These are phyloP conservation scores for Amborella trichopoda DNA, from an alignment of 164 flowering plant species.

Conservation along the genomic window DNA sequence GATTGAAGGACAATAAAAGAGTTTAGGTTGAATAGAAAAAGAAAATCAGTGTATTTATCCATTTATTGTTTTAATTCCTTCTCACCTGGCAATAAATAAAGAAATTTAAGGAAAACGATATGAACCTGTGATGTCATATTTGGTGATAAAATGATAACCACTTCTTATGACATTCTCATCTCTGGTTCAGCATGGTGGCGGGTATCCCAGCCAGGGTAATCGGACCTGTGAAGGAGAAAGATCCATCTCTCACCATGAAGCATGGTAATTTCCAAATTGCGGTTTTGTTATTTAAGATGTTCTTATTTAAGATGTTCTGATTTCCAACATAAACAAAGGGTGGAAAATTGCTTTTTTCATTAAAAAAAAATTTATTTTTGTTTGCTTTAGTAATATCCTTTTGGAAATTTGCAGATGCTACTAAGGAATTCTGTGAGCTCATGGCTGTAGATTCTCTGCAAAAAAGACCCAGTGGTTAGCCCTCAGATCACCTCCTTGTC, in stretches of 20 bases:
- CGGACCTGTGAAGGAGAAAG: conserved; percentile 53
- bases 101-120: too few species aligned
- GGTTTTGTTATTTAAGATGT: background rate
- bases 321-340: background rate
- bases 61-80: too few species aligned
- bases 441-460: too few species aligned
- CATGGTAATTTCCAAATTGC: conserved; percentile 40
- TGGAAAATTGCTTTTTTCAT: too few species aligned
- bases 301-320: background rate
- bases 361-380: background rate
- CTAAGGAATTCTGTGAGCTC: conserved; percentile 56
- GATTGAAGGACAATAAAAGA: too few species aligned
- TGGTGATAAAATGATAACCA: too few species aligned
- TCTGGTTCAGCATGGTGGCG: conserved; percentile 53
- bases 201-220: conserved; percentile 73
- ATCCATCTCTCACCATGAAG: conserved; percentile 76
- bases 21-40: too few species aligned
- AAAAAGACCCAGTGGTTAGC: too few species aligned
- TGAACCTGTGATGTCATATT: too few species aligned
- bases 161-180: conserved; percentile 1
- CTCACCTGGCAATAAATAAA: too few species aligned
- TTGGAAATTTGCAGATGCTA: conserved; percentile 42
- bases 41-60: too few species aligned
- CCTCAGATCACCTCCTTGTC: too few species aligned
- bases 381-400: background rate